phyloP scores from a whole-genome alignment of 139 green algal species.

The Spirogloea muscicola region DNA sequence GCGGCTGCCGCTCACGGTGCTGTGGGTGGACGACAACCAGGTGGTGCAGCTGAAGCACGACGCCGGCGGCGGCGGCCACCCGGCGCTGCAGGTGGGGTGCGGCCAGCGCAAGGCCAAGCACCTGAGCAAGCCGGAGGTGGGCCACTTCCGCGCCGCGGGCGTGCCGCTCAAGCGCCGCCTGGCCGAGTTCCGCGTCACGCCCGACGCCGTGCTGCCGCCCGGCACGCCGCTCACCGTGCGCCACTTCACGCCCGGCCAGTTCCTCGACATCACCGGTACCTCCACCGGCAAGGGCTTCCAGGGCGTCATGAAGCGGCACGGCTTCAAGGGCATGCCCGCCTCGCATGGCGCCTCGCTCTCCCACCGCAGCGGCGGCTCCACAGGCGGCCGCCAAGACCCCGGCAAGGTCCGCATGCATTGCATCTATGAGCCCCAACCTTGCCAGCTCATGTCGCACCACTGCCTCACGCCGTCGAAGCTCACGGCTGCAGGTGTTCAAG shows the following conservation, averaged over 20 bases:
- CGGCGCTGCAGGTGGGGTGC: constrained; percentile 70
- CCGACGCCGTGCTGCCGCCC: constrained; percentile 76
- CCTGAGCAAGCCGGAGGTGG: constrained; percentile 48
- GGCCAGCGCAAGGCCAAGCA: constrained; percentile 73
- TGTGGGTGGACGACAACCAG: constrained; percentile 95
- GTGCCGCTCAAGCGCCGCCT: constrained; percentile 72
- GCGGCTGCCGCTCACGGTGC: constrained; percentile 84
- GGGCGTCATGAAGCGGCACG: constrained; percentile 91
- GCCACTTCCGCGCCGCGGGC: constrained; percentile 54
- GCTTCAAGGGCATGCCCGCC: constrained; percentile 82
- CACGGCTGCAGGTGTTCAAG: constrained; percentile 88
- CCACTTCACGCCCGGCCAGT: constrained; percentile 90
- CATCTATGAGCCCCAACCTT: no score
- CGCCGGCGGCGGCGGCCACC: constrained; percentile 63
- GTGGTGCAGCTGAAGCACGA: constrained; percentile 76
- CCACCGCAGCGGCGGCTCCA: constrained; percentile 61
- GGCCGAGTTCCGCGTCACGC: constrained; percentile 79
- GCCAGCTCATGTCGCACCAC: no score
- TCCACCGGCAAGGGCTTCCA: constrained; percentile 94
- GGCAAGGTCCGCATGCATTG: no score
- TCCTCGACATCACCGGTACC: constrained; percentile 83
- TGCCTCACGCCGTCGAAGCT: not conserved
- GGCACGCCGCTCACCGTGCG: constrained; percentile 70
- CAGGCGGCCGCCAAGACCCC: constrained; percentile 42
- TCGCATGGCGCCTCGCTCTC: constrained; percentile 81